Evolutionary conservation across 306 rosid species (phyloP), one percentile per base, ranked within the genome.

Genomic region (Trifolium repens): DNA sequence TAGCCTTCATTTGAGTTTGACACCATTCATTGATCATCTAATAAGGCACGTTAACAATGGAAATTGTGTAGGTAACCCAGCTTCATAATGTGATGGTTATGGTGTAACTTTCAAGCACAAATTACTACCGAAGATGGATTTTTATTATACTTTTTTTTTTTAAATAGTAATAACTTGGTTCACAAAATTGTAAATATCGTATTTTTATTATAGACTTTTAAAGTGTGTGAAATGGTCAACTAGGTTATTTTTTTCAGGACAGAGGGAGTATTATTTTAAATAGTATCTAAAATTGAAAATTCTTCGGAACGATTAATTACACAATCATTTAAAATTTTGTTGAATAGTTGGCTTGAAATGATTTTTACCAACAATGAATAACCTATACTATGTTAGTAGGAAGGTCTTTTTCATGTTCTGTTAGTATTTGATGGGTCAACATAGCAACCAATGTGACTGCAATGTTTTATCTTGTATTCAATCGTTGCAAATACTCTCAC

Each of bases 1-100:
- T 73, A 73, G 67, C 82, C 55, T 80, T 93, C 93, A 79, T 39
- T 24, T 61, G 90, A 87, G 67, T 61, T 85, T 10, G 70, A 87
- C 87, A 69, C 84, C 75, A 32, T 86, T 58, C 27, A 44, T 80
- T 75, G 67, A 81, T 87, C 73, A 76, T 76, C 81, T 79, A 26
- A 64, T 78, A 81, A 78, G 70, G n/a, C 12, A 44, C 15, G 47
- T 62, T 66, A 12, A 12, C 34, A 61, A 68, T 44, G 35, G 17
- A 66, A 67, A 46, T 57, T 26, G 9, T 44, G 5, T 14, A 3
- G 60, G 67, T 40, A 44, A 44, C 49, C 49, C 10, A 44, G 49
- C 49, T 44, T 24, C 19, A 3, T 68, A 35, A 58, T 24, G 37
- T 19, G 30, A 19, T 74, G 47, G 76, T 74, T 61, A 63, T 52